These are phyloP conservation scores for Amanita rubescens DNA, from an alignment of 768 basidiomycete genomes.

Conservation along the genomic window DNA sequence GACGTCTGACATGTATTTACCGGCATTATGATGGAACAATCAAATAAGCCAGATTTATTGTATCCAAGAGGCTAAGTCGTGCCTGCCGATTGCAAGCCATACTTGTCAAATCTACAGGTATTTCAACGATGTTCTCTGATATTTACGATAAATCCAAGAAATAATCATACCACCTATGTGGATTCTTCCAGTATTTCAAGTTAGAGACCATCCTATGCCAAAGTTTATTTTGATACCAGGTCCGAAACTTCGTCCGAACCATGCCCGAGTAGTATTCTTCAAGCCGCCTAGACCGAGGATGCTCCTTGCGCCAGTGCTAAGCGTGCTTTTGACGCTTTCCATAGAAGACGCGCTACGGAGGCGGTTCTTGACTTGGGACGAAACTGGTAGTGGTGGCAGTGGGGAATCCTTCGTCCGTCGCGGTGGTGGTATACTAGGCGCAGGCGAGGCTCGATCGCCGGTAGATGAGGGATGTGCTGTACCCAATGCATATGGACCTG, in stretches of 20 bases:
- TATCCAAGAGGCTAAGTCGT: background rate
- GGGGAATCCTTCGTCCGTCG: conserved; percentile 2
- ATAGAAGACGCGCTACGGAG: conserved; percentile 24
- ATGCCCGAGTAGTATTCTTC: conserved; percentile 33
- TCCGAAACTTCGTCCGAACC: conserved; percentile 26
- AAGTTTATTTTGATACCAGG: conserved; percentile 13
- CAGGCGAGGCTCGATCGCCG: conserved; percentile 9
- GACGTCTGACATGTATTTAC: conserved; percentile 21
- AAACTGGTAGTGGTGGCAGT: conserved; percentile 9
- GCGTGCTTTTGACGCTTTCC: conserved; percentile 39
- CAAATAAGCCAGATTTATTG: background rate
- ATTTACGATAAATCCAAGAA: conserved; percentile 7
- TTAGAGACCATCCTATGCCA: conserved; percentile 2
- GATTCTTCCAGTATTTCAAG: background rate
- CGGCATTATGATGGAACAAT: background rate
- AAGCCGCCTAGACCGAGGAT: conserved; percentile 36
- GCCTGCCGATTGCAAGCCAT: background rate
- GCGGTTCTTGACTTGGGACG: conserved; percentile 1
- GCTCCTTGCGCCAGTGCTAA: conserved; percentile 33
- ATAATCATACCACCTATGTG: conserved; percentile 3
- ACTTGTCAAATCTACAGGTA: background rate
- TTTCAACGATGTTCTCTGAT: background rate
- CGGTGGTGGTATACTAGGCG: conserved; percentile 12
- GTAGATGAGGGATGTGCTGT: conserved; percentile 11
- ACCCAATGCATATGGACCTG: conserved; percentile 40